These are phyloP conservation scores for Hypoxylon rickii DNA, from an alignment of 495 filamentous ascomycete species.

Conservation along the genomic window DNA sequence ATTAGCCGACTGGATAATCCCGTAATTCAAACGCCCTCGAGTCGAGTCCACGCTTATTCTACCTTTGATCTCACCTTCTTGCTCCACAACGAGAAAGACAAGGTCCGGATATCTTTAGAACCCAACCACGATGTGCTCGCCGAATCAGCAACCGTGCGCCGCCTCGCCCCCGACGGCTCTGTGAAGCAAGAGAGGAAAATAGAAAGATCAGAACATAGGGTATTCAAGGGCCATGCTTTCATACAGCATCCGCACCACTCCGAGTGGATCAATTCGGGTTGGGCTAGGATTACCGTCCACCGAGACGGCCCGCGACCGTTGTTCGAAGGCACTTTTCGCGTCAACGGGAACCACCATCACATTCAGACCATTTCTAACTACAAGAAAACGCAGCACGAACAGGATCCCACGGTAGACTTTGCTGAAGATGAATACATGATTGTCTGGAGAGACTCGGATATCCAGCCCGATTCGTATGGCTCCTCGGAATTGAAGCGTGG, in stretches of 20 bases:
- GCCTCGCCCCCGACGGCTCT: conserved; percentile 71
- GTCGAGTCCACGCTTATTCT: conserved; percentile 76
- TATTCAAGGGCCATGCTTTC: conserved; percentile 83
- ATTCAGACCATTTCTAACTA: conserved; percentile 79
- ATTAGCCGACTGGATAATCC: conserved; percentile 75
- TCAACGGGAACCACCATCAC: conserved; percentile 83
- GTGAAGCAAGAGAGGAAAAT: conserved; percentile 65
- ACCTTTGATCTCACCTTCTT: conserved; percentile 83
- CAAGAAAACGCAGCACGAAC: conserved; percentile 67
- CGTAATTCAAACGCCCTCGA: conserved; percentile 75
- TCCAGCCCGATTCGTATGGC: conserved; percentile 44
- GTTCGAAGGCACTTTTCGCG: conserved; percentile 88
- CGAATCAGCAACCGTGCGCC: conserved; percentile 72
- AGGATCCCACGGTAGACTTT: conserved; percentile 72
- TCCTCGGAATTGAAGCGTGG: conserved; percentile 44
- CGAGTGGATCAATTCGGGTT: conserved; percentile 81
- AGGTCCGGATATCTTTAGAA: conserved; percentile 78
- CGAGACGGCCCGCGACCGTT: conserved; percentile 77
- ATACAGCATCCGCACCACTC: conserved; percentile 60
- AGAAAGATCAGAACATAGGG: conserved; percentile 70
- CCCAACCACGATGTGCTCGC: conserved; percentile 91
- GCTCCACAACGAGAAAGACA: conserved; percentile 67
- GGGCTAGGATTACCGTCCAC: conserved; percentile 78
- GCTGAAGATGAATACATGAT: conserved; percentile 80
- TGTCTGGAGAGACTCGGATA: conserved; percentile 88